Evolutionary conservation across 345 rosid genomes (phyloP).

Genomic region (Camelina sativa): DNA sequence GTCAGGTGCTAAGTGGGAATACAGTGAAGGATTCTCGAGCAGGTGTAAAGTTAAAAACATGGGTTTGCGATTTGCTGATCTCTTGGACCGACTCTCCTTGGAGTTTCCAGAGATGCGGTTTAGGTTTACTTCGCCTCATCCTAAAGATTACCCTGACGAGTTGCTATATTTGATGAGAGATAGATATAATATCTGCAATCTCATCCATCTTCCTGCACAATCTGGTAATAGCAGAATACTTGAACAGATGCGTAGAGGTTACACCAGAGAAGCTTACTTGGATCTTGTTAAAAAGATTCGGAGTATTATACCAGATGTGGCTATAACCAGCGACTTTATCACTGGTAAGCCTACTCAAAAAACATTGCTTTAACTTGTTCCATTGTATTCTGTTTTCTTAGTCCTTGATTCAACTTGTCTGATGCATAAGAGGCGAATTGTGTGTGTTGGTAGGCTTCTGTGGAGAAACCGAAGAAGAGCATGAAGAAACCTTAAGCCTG

Average conservation of each 20-base stretch:
- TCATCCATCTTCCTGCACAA: constrained; percentile 94
- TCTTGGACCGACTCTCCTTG: constrained; percentile 75
- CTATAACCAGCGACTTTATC: constrained; percentile 90
- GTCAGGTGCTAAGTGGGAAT: constrained; percentile 70
- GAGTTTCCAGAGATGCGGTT: constrained; percentile 97
- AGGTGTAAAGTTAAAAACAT: constrained; percentile 72
- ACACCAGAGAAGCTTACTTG: constrained; percentile 90
- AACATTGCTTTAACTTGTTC: constrained; percentile 9
- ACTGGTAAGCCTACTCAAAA: constrained; percentile 57
- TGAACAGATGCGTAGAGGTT: constrained; percentile 85
- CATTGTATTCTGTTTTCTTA: not conserved
- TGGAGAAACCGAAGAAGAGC: constrained; percentile 94
- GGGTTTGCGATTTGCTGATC: constrained; percentile 92
- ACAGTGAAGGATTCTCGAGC: constrained; percentile 88
- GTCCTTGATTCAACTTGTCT: not conserved
- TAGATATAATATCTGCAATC: constrained; percentile 78
- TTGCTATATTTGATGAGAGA: constrained; percentile 78
- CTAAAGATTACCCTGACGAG: constrained; percentile 92
- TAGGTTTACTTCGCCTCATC: constrained; percentile 96
- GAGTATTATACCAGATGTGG: constrained; percentile 76
- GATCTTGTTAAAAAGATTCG: constrained; percentile 84
- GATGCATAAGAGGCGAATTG: not conserved
- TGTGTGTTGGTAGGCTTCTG: constrained; percentile 67
- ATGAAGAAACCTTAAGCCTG: constrained; percentile 71
- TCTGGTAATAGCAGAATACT: constrained; percentile 75